Evolutionary conservation across 1,284 basidiomycete genomes (phyloP), one percentile per base, ranked within the genome.

Genomic region (Cryptococcus floricola): DNA sequence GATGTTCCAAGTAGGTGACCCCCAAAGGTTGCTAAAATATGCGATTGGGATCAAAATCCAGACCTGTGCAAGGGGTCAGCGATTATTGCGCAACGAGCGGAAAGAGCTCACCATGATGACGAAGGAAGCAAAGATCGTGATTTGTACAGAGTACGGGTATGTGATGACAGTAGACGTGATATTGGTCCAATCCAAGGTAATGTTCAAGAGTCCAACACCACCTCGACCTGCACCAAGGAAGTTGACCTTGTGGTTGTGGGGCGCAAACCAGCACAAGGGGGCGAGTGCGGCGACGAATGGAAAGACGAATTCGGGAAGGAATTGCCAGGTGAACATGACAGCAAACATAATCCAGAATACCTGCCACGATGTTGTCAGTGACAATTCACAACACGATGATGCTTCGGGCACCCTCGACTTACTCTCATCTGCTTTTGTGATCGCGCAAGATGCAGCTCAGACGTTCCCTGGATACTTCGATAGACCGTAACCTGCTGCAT

Each of bases 151-250:
- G 47, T 55, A 65, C 1, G 63, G 63, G 46, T 53, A 59, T 3
- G 58, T 60, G 54, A 65, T 61, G 37, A 62, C 52, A 3, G 61
- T 59, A 9, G 58, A 61, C n/a, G 61, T 62, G 50, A 65, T 61
- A 43, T 65, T 64, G 10, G 60, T 59, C 63, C 61, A 63, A 45
- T 63, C 56, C 14, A 65, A 45, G 0, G 63, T 63, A 27, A 65
- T 62, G 57, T 63, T 65, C 18, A 63, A 39, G 14, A 65, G 42
- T 13, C 63, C 63, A 12, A 58, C 52, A 4, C 63, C 63, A 16
- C 60, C 59, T 31, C 57, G 37, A 1, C 61, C 63, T 1, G 58
- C 59, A 23, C 59, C 61, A 23, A 63, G 42, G 50, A 63, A 64
- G 53, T 59, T 63, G 57, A 55, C 58, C 14, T 41, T 57, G 39